Base-by-base conservation (phyloP, 2,329 filamentous ascomycete genomes). In the Xylaria sp. region DNA sequence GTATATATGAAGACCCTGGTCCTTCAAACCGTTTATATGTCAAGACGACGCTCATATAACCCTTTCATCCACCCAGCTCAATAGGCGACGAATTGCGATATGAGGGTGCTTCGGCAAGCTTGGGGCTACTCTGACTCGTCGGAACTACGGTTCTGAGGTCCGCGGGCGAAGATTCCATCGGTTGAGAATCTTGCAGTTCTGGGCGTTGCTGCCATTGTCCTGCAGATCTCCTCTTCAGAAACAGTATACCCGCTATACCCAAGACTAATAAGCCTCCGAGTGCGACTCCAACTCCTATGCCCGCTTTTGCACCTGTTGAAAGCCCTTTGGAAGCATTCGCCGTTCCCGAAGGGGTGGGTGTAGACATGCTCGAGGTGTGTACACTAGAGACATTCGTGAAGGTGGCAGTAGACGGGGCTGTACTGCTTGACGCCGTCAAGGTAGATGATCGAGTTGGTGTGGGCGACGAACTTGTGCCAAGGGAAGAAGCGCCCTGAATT, bases 241-340 rank as follows among this genome's bases (percentile, higher is more conserved):
- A 63, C 9, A 52, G 3, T 1, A 63, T 25, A 15, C 20, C 44
- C 3, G n/a, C 50, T 15, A 25, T 15, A 5, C 10, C 25, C 0
- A 37, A 6, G 7, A 58, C 18, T 46, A 48, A 1, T 4, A 58
- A 25, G 23, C 44, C 65, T 23, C 65, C 65, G n/a, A 67, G 46
- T 3, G 65, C 10, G 9, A 23, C 60, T 4, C 54, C 65, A 39
- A 63, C 60, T n/a, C 59, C 65, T 59, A 62, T 66, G 37, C 66
- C 70, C 1, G 61, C 66, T 13, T 13, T 52, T 3, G 55, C 61
- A 28, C 61, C 56, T 31, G 48, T 20, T 1, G 66, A 60, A 2
- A 68, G 41, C 6, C 50, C 48, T 9, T 34, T 18, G 6, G 59
- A 63, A 44, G 8, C 37, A 12, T 48, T 15, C 7, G 25, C 3